Evolutionary conservation across 2,329 filamentous ascomycete species (phyloP).

Genomic region (Fusarium mundagurra): DNA sequence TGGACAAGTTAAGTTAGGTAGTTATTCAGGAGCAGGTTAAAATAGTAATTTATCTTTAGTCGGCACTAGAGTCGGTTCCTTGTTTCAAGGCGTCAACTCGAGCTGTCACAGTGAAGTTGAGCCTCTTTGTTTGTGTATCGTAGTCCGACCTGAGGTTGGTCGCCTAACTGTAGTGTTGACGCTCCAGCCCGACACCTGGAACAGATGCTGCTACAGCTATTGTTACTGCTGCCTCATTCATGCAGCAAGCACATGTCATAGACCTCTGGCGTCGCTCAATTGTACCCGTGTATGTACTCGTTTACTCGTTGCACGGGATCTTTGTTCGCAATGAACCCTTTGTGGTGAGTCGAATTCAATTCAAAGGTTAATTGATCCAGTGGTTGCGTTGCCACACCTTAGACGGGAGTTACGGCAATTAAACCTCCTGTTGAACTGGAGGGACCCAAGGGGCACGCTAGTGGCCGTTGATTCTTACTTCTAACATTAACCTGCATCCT

Average conservation of each 20-base stretch:
- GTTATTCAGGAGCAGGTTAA: conserved; percentile 7
- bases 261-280: background rate
- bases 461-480: conserved; percentile 35
- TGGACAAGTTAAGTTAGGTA: background rate
- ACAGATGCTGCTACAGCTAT: background rate
- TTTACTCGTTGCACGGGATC: background rate
- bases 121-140: conserved; percentile 12
- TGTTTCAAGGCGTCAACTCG: conserved; percentile 11
- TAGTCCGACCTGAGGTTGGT: background rate
- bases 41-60: background rate
- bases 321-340: background rate
- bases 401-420: conserved; percentile 25
- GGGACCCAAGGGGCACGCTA: conserved; percentile 35
- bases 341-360: conserved; percentile 2
- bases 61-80: background rate
- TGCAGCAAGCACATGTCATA: background rate
- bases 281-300: background rate
- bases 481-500: conserved; percentile 14
- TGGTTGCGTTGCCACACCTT: background rate
- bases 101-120: conserved; percentile 13
- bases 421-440: conserved; percentile 16
- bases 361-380: background rate
- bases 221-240: background rate
- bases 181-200: background rate
- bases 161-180: background rate